Evolutionary conservation across 441 rosid genomes (phyloP).

Genomic region (Corymbia citriodora): DNA sequence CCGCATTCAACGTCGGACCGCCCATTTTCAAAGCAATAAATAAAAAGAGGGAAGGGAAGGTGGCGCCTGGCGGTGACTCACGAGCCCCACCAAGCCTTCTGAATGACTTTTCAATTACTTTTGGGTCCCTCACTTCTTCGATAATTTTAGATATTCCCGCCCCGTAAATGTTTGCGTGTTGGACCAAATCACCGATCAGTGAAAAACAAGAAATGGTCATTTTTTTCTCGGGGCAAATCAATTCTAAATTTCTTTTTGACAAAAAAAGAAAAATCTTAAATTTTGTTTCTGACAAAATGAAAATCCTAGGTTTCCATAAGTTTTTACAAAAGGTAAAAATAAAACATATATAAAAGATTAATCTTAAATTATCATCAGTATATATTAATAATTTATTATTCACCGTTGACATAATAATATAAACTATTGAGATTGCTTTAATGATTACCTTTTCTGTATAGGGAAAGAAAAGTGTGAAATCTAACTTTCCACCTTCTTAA

Average conservation of each 20-base stretch:
- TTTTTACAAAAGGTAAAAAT: neutral
- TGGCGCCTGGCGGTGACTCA: neutral
- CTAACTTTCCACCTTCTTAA: too few species aligned
- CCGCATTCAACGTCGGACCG: neutral
- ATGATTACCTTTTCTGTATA: too few species aligned
- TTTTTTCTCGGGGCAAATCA: neutral
- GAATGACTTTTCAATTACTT: neutral
- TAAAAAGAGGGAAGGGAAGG: neutral
- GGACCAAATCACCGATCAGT: neutral
- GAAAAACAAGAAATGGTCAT: fast-evolving
- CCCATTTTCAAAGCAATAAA: neutral
- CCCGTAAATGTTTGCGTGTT: neutral
- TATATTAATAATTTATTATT: neutral
- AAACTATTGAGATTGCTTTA: too few species aligned
- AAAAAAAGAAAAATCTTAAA: neutral
- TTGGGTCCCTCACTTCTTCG: neutral
- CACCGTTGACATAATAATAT: neutral
- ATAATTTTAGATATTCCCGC: neutral
- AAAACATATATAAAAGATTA: neutral
- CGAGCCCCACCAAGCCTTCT: neutral
- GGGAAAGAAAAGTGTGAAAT: too few species aligned
- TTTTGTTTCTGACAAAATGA: neutral
- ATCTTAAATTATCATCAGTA: neutral
- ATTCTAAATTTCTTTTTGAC: neutral
- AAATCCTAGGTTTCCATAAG: neutral